Evolutionary conservation across 2,329 filamentous ascomycete genomes (phyloP).

Genomic region (Alternaria sp.): DNA sequence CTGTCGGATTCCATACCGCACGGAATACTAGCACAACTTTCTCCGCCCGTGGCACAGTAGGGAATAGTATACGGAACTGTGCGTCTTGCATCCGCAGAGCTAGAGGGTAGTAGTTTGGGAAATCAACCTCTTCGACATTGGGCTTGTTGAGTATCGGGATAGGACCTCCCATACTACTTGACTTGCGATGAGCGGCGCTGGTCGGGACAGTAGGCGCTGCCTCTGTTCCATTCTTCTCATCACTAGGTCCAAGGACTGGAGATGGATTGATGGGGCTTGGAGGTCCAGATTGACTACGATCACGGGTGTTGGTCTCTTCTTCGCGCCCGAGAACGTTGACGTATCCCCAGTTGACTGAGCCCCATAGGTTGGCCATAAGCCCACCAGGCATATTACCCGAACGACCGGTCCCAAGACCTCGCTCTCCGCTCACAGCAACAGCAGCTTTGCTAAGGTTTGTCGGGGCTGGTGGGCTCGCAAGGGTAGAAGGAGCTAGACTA

Average conservation of each 20-base stretch:
- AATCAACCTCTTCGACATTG: constrained; percentile 60
- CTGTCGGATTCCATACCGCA: constrained; percentile 84
- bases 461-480: constrained; percentile 82
- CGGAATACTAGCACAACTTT: constrained; percentile 91
- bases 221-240: constrained; percentile 25
- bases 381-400: constrained; percentile 79
- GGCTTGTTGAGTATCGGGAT: constrained; percentile 27
- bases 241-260: constrained; percentile 28
- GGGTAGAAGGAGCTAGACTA: constrained; percentile 80
- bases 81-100: constrained; percentile 87
- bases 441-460: constrained; percentile 89
- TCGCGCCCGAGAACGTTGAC: constrained; percentile 69
- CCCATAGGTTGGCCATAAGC: constrained; percentile 93
- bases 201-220: constrained; percentile 25
- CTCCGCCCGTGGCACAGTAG: constrained; percentile 77
- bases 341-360: constrained; percentile 82
- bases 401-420: constrained; percentile 70
- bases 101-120: constrained; percentile 79
- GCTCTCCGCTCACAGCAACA: constrained; percentile 81
- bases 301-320: constrained; percentile 51
- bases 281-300: constrained; percentile 45
- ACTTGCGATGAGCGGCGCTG: constrained; percentile 60
- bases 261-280: constrained; percentile 45
- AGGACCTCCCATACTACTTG: constrained; percentile 62
- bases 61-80: constrained; percentile 92